Base-by-base conservation (phyloP, 2,329 filamentous ascomycete genomes). In the Tothia fuscella region DNA sequence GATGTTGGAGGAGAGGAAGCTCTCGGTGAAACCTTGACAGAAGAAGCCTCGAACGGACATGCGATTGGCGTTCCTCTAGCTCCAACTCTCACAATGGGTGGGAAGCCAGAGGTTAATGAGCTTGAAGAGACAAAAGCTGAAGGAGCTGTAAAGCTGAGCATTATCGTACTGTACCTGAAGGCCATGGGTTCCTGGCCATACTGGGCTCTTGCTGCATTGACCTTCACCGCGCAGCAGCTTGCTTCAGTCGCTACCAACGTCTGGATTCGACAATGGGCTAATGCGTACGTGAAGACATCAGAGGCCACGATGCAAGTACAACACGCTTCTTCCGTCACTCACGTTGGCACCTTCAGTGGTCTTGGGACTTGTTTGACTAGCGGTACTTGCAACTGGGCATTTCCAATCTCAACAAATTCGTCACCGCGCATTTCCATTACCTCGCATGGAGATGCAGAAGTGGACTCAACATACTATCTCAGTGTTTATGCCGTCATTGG, bases 121-220 rank as follows among this genome's bases (percentile, higher is more conserved):
- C 50, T 61, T 21, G 57, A 60, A 25, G 91, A 98, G 59, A 71
- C 71, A 31, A 96, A 93, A 62, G 80, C 85, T 6, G 78, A 74
- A 34, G 91, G 91, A 21, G 80, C 87, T 30, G 86, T 98, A 52
- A 91, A 94, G 58, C 80, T 86, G 71, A 72, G 76, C 17, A 88
- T 94, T 39, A 82, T 98, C 53, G 67, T 78, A 46, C 76, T 93
- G 56, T 98, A 98, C 57, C 72, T 98, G 14, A 65, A 64, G 45
- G 76, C 88, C 48, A 98, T 98, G 91, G 91, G 91, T n/a, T 72
- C 80, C 4, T 94, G 87, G 85, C 88, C 85, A 71, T 98, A 93
- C 65, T 98, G 91, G 91, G 60, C 81, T 36, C 65, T 83, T 26
- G 82, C 88, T 16, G 63, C 78, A 12, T 50, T 78, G 4, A 79